phyloP scores from a whole-genome alignment of 768 basidiomycete genomes.

The Porphyrellus cyaneotinctus region DNA sequence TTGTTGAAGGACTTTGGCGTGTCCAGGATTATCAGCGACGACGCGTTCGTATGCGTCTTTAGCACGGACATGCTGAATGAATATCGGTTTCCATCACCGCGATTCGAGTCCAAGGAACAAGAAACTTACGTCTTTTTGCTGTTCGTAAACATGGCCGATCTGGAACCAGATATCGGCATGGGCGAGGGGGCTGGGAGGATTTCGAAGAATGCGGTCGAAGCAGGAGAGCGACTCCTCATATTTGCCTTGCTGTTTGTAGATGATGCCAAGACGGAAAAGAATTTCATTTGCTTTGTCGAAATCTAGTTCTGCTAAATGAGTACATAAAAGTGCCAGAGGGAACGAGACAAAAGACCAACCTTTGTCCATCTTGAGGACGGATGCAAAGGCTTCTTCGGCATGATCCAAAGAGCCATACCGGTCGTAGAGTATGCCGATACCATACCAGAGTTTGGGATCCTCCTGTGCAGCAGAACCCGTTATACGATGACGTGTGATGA shows the following conservation, averaged over 20 bases:
- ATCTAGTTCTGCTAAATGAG: conserved; percentile 46
- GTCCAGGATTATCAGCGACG: conserved; percentile 85
- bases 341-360: conserved; percentile 45
- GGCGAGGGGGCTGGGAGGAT: conserved; percentile 92
- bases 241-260: conserved; percentile 98
- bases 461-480: conserved; percentile 41
- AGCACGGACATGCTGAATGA: conserved; percentile 71
- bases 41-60: conserved; percentile 97
- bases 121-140: conserved; percentile 83
- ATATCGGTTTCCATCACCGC: conserved; percentile 11
- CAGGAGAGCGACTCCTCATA: conserved; percentile 84
- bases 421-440: conserved; percentile 98
- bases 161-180: conserved; percentile 99
- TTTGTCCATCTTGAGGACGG: conserved; percentile 94
- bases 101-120: not conserved
- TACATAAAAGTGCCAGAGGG: conserved; percentile 21
- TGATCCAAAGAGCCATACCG: conserved; percentile 98
- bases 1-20: conserved; percentile 97
- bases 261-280: conserved; percentile 95
- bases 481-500: not conserved
- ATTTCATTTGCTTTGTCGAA: conserved; percentile 99
- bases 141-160: conserved; percentile 97
- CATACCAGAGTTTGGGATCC: conserved; percentile 99
- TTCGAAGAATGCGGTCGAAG: conserved; percentile 94
- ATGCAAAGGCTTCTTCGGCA: conserved; percentile 97